These are phyloP conservation scores for Rosa rugosa DNA, from an alignment of 306 rosid genomes.

Conservation along the genomic window DNA sequence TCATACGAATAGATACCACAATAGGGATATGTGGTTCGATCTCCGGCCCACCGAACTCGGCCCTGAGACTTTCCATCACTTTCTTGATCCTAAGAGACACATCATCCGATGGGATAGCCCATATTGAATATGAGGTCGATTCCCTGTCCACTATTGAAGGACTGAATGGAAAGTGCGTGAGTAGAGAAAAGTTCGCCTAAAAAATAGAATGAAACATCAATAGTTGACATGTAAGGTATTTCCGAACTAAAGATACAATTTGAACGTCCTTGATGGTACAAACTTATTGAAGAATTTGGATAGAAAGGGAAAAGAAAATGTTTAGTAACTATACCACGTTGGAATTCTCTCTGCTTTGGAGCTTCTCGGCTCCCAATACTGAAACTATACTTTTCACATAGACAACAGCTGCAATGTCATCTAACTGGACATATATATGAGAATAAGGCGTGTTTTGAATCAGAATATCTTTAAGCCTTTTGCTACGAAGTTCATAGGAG, in stretches of 20 bases:
- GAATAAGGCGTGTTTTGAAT: neutral
- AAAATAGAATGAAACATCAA: neutral
- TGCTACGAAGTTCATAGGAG: neutral
- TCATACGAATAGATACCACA: constrained; percentile 57
- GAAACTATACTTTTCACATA: neutral
- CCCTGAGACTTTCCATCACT: constrained; percentile 56
- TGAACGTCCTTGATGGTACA: neutral
- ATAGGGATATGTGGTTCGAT: constrained; percentile 77
- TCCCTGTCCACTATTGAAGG: neutral
- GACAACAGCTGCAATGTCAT: too few species aligned
- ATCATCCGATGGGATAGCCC: constrained; percentile 80
- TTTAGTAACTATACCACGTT: too few species aligned
- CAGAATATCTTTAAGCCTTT: neutral
- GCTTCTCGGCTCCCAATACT: neutral
- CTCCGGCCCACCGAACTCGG: constrained; percentile 72
- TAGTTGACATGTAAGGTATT: too few species aligned
- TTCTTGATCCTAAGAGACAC: constrained; percentile 36
- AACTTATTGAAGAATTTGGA: too few species aligned
- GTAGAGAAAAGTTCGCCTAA: neutral
- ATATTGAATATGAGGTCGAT: constrained; percentile 55
- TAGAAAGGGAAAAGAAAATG: too few species aligned
- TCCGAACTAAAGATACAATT: neutral
- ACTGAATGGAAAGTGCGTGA: neutral
- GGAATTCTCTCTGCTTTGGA: neutral
- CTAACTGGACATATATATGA: too few species aligned